Evolutionary conservation across 257 asterid species (phyloP), one percentile per base, ranked within the genome.

Genomic region (Handroanthus guayacan): DNA sequence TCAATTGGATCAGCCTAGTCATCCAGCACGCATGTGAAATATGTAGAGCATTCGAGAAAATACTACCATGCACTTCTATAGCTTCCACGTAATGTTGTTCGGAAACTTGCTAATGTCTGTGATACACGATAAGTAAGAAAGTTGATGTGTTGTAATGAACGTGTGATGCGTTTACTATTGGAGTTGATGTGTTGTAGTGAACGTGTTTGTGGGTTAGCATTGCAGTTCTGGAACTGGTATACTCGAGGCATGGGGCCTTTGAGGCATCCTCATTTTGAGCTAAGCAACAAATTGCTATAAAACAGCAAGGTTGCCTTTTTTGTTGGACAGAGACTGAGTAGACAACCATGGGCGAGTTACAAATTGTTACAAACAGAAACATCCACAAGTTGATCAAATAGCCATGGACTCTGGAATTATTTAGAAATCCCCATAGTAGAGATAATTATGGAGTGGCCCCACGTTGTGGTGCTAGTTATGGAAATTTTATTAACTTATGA

Each of bases 231-330:
- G 82, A 84, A 77, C 57, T 63, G 80, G 85, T 65, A 57, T n/a
- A 52, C 45, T 55, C 13, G 44, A 50, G 79, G 68, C 37, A 43
- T 75, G 79, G 77, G 62, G 20, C n/a, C 50, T 13, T 39, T 47
- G 16, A 44, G 63, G 78, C 83, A 82, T 85, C 80, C 75, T 77
- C 81, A 81, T 69, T 71, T 80, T 69, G 41, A 79, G 89, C 83
- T 76, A 89, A 41, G 62, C 52, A 52, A 87, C 95, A 79, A 85
- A 73, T 11, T 34, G 78, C 83, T 82, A 79, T 1, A 74, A 69
- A 71, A 85, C 92, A 83, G 38, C 8, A 37, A 16, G 14, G 37
- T 17, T 82, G 37, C 62, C 86, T 69, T 78, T 82, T 84, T 63
- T 54, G 79, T 80, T 81, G 86, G 82, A 81, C 75, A 70, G 58